phyloP scores from a whole-genome alignment of 768 basidiomycete genomes.

The Russula griseocarnosa region DNA sequence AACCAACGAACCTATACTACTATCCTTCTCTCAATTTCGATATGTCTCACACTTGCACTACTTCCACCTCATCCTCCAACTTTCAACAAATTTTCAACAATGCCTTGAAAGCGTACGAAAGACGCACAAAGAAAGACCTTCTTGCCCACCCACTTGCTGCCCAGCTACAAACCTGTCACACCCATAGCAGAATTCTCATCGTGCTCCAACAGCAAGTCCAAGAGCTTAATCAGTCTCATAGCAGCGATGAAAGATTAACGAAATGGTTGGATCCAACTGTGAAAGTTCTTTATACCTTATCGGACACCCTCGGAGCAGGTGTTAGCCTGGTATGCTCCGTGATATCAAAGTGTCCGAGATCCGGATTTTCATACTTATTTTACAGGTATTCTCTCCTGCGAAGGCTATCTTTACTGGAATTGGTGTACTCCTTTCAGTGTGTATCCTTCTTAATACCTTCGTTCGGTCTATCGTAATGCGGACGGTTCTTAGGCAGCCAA shows the following conservation, averaged over 20 bases:
- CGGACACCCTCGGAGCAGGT: neutral
- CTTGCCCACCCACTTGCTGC: neutral
- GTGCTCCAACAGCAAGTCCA: neutral
- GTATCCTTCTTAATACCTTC: neutral
- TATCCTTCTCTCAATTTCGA: too few relatives aligned
- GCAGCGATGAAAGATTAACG: neutral
- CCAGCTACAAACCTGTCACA: neutral
- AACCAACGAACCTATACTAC: neutral
- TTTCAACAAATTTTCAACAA: neutral
- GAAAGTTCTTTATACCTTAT: neutral
- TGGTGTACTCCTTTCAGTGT: neutral
- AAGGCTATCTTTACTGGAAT: neutral
- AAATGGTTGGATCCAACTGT: neutral
- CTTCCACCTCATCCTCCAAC: neutral
- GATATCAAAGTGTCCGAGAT: too few relatives aligned
- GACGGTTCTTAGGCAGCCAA: neutral
- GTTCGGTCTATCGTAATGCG: neutral
- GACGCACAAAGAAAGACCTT: neutral
- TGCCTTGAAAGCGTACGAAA: neutral
- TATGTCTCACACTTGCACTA: neutral
- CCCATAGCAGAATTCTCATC: neutral
- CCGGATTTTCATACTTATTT: neutral
- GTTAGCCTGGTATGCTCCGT: neutral
- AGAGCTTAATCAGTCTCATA: neutral
- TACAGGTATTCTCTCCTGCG: neutral